Evolutionary conservation across 108 stramenopile species (phyloP).

Genomic region (Pseudonitzschia multistriata): DNA sequence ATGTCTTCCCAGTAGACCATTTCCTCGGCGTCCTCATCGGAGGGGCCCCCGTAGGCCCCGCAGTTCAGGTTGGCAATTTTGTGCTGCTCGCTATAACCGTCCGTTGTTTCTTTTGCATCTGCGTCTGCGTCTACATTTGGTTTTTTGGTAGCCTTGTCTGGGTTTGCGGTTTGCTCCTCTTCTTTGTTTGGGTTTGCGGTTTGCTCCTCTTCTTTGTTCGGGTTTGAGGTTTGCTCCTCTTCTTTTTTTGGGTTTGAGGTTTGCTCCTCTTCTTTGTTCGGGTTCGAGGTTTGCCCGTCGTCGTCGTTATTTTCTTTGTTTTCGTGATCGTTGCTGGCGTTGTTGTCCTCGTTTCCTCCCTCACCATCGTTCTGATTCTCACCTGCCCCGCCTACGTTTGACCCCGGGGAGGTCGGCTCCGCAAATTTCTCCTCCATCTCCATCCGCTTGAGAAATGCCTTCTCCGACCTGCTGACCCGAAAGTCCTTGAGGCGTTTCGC

Average conservation of each 20-base stretch:
- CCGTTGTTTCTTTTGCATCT: not conserved
- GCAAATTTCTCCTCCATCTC: not conserved
- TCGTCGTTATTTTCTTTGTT: not conserved
- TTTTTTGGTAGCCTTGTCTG: too few species aligned
- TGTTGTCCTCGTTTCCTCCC: not conserved
- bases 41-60: conserved; percentile 33
- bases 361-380: not conserved
- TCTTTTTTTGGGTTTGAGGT: too few species aligned
- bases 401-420: not conserved
- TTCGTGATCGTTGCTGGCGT: not conserved
- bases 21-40: conserved; percentile 44
- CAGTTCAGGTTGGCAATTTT: conserved; percentile 35
- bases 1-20: conserved; percentile 87
- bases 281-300: too few species aligned
- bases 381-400: too few species aligned
- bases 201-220: too few species aligned
- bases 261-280: too few species aligned
- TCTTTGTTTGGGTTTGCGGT: too few species aligned
- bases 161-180: too few species aligned
- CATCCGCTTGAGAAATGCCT: not conserved
- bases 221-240: too few species aligned
- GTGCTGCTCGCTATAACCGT: conserved; percentile 15
- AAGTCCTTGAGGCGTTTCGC: conserved; percentile 16
- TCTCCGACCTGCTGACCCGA: conserved; percentile 7
- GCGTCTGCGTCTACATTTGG: not conserved